Conservation (phyloP, 2,329 filamentous ascomycete genomes). For the Pleurostoma richardsiae region DNA sequence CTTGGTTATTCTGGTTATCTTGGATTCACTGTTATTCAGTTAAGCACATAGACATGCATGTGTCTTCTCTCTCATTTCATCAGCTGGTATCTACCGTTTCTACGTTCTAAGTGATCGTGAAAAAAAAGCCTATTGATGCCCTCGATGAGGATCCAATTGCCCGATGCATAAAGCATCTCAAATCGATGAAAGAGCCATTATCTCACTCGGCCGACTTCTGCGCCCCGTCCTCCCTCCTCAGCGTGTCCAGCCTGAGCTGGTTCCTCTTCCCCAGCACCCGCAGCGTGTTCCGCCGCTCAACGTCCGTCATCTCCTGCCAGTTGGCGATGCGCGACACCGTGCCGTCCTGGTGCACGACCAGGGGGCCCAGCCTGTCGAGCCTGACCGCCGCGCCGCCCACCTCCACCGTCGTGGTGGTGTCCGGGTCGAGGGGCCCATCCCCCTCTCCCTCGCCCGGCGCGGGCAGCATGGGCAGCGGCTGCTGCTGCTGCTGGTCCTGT, state of each 20-base stretch:
- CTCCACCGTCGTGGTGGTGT: slow-evolving; percentile 13
- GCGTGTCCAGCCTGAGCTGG: slow-evolving; percentile 50
- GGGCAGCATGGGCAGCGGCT: slow-evolving; percentile 1
- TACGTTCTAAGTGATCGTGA: too few species aligned
- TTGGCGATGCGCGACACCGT: slow-evolving; percentile 67
- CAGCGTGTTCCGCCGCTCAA: slow-evolving; percentile 63
- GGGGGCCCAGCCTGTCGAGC: slow-evolving; percentile 65
- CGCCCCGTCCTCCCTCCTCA: slow-evolving; percentile 36
- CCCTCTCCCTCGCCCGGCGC: background rate
- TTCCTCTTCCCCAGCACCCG: slow-evolving; percentile 66
- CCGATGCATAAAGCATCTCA: too few species aligned
- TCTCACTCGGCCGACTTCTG: slow-evolving; percentile 3
- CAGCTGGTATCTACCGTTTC: too few species aligned
- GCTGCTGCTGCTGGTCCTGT: slow-evolving; percentile 3
- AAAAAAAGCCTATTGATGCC: too few species aligned
- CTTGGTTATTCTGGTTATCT: too few species aligned
- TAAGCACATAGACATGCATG: too few species aligned
- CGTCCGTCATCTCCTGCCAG: slow-evolving; percentile 66
- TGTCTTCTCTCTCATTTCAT: too few species aligned
- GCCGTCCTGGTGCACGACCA: slow-evolving; percentile 71
- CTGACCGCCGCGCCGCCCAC: slow-evolving; percentile 40
- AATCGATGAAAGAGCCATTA: too few species aligned
- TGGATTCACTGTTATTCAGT: too few species aligned
- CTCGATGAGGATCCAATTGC: too few species aligned
- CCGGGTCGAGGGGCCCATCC: slow-evolving; percentile 6